phyloP scores from a whole-genome alignment of 306 rosid species.

The Vachellia collinsii region DNA sequence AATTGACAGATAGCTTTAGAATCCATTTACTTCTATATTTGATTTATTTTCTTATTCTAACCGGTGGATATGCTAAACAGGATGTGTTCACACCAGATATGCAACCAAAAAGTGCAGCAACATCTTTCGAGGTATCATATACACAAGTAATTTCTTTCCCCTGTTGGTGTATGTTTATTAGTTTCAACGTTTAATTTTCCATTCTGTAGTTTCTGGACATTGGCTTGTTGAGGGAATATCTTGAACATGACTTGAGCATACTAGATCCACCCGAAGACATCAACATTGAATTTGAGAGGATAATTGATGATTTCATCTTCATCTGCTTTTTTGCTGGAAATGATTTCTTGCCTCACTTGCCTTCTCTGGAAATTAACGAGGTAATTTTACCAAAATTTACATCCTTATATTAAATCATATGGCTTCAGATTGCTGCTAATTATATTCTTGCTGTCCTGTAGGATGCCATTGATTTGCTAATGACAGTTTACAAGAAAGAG shows the following conservation, averaged over 20 bases:
- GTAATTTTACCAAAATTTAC: conserved; percentile 22
- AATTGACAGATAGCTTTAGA: background rate
- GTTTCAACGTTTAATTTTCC: conserved; percentile 9
- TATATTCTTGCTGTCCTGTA: conserved; percentile 13
- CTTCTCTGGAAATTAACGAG: conserved; percentile 56
- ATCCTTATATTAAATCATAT: background rate
- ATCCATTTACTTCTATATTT: background rate
- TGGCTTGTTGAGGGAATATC: conserved; percentile 69
- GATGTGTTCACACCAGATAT: conserved; percentile 10
- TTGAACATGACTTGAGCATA: conserved; percentile 56
- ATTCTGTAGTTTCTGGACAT: conserved; percentile 57
- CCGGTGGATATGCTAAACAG: conserved; percentile 3
- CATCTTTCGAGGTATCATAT: conserved; percentile 48
- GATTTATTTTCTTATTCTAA: background rate
- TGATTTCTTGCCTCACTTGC: conserved; percentile 69
- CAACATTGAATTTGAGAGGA: conserved; percentile 49
- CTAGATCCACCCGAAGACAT: background rate
- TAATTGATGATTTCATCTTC: conserved; percentile 65
- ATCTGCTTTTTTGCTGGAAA: conserved; percentile 64
- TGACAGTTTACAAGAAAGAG: conserved; percentile 51
- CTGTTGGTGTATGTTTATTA: background rate
- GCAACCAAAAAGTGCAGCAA: background rate
- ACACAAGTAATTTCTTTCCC: background rate
- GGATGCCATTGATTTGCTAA: conserved; percentile 56
- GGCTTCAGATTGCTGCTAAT: background rate